Base-by-base conservation (phyloP, 23 red algal genomes). In the Gracilaria gracilis region DNA sequence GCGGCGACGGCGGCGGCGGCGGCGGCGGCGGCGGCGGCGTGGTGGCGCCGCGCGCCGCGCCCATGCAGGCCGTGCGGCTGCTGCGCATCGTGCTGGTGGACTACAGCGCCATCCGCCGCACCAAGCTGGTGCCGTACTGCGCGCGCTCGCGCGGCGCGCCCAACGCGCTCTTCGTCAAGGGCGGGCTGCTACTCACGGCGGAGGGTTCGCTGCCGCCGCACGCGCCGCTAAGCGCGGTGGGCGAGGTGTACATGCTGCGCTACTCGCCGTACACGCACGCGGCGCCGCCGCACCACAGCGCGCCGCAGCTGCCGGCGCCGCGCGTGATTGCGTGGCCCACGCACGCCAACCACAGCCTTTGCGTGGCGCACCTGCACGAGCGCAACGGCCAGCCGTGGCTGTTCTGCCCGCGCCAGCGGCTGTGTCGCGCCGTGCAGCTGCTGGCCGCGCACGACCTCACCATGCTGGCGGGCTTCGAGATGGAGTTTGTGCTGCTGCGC, bases 401-500 rank as follows among this genome's bases (percentile, higher is more conserved):
- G 17, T 51, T 62, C 23, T 89, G 86, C 40, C 86, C 86, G 23
- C 50, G 69, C 21, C 24, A 71, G 50, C 29, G 48, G 4, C 34
- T 89, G 44, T 53, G 55, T 11, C 71, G 50, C 19, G 86, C 86
- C 49, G 72, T 89, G 25, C 51, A 89, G 23, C 61, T 79, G 35
- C 72, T 78, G n/a, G 42, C 34, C 21, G 67, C 50, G 27, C 64
- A 89, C 6, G 27, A 71, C 53, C 61, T 89, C 46, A 47, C 47
- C 71, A 73, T 89, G 53, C 69, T 33, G n/a, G 86, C 86, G 15
- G 86, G 86, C 24, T 89, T 89, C 47, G 86, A 89, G 40, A 67
- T 89, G 86, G 86, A 89, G 42, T 89, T 89, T 49, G 75, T 71
- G 24, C 51, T 89, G 50, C 69, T 80, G 13, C 34, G 28, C 15